These are phyloP conservation scores for Macaranga tanarius DNA, from an alignment of 441 rosid genomes.

Conservation along the genomic window DNA sequence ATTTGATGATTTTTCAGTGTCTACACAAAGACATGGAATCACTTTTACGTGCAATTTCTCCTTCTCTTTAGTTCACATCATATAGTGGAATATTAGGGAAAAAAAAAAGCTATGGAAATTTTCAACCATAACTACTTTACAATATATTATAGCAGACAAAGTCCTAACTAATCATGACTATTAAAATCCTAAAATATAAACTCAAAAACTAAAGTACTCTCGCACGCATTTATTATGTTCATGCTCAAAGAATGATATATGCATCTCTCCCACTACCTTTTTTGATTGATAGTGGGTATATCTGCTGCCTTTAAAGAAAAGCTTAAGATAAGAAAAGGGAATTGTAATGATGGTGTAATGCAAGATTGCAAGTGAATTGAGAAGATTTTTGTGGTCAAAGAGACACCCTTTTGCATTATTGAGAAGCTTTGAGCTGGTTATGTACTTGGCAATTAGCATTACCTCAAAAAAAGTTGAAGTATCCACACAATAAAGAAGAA, in stretches of 20 bases:
- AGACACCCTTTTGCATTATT: conserved; percentile 32
- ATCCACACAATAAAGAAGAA: background rate
- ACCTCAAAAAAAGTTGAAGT: conserved; percentile 16
- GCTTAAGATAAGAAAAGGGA: conserved; percentile 24
- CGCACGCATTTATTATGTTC: no score
- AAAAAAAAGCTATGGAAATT: conserved; percentile 22
- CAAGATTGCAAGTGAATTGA: conserved; percentile 17
- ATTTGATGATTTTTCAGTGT: background rate
- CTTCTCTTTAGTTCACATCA: conserved; percentile 13
- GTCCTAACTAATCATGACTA: conserved; percentile 30
- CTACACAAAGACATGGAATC: conserved; percentile 40
- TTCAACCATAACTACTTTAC: conserved; percentile 22
- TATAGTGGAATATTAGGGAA: conserved; percentile 13
- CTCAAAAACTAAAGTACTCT: background rate
- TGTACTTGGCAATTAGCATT: conserved; percentile 27
- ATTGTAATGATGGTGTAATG: conserved; percentile 44
- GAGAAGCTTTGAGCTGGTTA: conserved; percentile 36
- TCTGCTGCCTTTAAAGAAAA: conserved; percentile 37
- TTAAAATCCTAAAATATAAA: conserved; percentile 24
- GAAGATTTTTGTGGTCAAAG: conserved; percentile 37
- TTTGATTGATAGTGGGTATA: conserved; percentile 30
- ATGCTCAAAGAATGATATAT: background rate
- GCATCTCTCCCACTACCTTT: conserved; percentile 27
- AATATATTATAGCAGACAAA: conserved; percentile 15
- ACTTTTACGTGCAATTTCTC: conserved; percentile 33